Evolutionary conservation across 768 basidiomycete species (phyloP), one percentile per base, ranked within the genome.

Genomic region (Lactarius sanguifluus): DNA sequence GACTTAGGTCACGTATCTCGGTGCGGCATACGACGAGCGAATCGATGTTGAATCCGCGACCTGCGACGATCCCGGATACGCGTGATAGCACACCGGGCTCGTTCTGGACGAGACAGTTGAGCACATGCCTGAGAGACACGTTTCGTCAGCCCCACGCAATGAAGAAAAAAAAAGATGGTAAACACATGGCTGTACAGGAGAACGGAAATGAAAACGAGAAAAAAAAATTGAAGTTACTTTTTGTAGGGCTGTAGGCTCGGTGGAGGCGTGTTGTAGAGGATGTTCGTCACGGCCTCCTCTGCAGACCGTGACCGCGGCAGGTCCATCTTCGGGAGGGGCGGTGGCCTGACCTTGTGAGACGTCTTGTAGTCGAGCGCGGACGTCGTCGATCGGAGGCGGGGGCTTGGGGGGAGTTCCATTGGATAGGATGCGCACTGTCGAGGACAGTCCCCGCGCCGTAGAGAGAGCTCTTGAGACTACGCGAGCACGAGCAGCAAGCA

Each of bases 1-100:
- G 86, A 81, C 90, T 92, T 59, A 98, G 81, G 81, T 99, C 97
- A 64, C 94, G 88, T 69, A 98, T 94, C 78, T 98, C 97, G 41
- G 97, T 99, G 61, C 92, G 86, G 78, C 97, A 99, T 32, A 99
- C 97, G 72, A 99, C 97, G 69, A 99, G 82, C 5, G 96, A 98
- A 79, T 99, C 96, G 76, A 96, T 92, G 81, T 99, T 99, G 83
- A 99, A 97, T 5, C 97, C 97, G 70, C 97, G 83, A 47, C 93
- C 97, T 23, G 97, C 97, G 30, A 99, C 84, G 73, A 96, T 98
- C 62, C 97, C 97, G 6, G 96, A 96, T 3, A 99, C 95, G 72
- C 97, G 90, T 32, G 96, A 97, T 15, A 99, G 85, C n/a, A 99
- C 97, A 73, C 97, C 97, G 2, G 97, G 97, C 79, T 99, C 97